Evolutionary conservation across 495 filamentous ascomycete species (phyloP).

Genomic region (Clavariopsis aquatica): DNA sequence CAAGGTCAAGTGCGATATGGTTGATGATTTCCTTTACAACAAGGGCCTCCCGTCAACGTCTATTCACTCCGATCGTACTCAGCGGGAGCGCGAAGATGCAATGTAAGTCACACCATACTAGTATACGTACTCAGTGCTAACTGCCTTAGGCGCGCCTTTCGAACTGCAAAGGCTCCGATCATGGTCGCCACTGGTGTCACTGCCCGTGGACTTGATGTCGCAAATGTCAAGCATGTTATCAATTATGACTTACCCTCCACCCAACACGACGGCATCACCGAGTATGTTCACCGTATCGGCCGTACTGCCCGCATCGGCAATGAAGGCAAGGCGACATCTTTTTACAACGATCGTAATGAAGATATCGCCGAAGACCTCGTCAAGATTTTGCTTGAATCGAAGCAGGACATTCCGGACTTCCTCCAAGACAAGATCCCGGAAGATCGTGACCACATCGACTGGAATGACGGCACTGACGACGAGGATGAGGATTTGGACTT

Average conservation of each 20-base stretch:
- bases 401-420: constrained; percentile 80
- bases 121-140: constrained; percentile 24
- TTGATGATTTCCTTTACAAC: constrained; percentile 89
- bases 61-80: constrained; percentile 83
- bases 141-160: constrained; percentile 69
- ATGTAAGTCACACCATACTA: constrained; percentile 56
- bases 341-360: constrained; percentile 74
- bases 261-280: constrained; percentile 80
- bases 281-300: constrained; percentile 94
- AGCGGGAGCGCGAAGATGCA: constrained; percentile 90
- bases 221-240: constrained; percentile 84
- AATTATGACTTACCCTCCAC: constrained; percentile 81
- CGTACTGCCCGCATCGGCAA: constrained; percentile 95
- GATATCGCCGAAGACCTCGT: constrained; percentile 69
- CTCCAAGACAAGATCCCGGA: constrained; percentile 51
- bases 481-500: constrained; percentile 41
- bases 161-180: constrained; percentile 69
- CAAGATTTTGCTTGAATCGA: constrained; percentile 76
- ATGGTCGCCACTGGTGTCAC: constrained; percentile 82
- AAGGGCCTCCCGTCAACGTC: constrained; percentile 75
- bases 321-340: constrained; percentile 79
- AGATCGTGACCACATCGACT: constrained; percentile 39
- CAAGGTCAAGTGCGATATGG: constrained; percentile 69
- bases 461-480: constrained; percentile 42
- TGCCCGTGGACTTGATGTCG: constrained; percentile 88